Conservation (phyloP, 2,329 filamentous ascomycete genomes). For the Diplodia intermedia region DNA sequence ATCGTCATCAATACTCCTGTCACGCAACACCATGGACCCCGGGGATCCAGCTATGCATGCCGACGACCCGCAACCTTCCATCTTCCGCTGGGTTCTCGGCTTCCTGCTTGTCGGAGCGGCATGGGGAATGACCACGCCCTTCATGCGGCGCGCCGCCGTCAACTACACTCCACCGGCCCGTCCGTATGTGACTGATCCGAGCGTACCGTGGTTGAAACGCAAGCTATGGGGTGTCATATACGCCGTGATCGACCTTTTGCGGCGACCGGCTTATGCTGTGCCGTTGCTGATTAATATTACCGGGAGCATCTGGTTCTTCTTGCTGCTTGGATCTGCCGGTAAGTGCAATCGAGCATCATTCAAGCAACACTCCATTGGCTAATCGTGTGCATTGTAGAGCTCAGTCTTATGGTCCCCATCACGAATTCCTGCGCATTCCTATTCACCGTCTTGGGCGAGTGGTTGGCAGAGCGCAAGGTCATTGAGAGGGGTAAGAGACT, state of each 20-base stretch:
- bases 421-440: constrained; percentile 93
- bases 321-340: constrained; percentile 92
- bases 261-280: constrained; percentile 82
- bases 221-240: constrained; percentile 72
- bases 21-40: constrained; percentile 14
- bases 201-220: constrained; percentile 62
- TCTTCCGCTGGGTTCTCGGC: constrained; percentile 83
- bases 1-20: neutral
- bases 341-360: constrained; percentile 47
- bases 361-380: neutral
- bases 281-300: constrained; percentile 88
- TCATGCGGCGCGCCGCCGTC: constrained; percentile 85
- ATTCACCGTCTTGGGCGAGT: constrained; percentile 95
- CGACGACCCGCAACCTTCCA: constrained; percentile 44
- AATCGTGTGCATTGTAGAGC: constrained; percentile 60
- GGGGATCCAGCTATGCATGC: constrained; percentile 2
- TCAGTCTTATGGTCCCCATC: constrained; percentile 92
- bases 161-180: constrained; percentile 66
- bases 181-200: constrained; percentile 44
- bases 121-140: constrained; percentile 89
- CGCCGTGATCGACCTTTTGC: constrained; percentile 77
- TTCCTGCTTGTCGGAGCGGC: constrained; percentile 91
- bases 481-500: constrained; percentile 72
- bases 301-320: constrained; percentile 94
- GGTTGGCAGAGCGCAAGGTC: constrained; percentile 91